Evolutionary conservation across 148 eudicot genomes (phyloP).

Genomic region (Nepenthes gracilis): DNA sequence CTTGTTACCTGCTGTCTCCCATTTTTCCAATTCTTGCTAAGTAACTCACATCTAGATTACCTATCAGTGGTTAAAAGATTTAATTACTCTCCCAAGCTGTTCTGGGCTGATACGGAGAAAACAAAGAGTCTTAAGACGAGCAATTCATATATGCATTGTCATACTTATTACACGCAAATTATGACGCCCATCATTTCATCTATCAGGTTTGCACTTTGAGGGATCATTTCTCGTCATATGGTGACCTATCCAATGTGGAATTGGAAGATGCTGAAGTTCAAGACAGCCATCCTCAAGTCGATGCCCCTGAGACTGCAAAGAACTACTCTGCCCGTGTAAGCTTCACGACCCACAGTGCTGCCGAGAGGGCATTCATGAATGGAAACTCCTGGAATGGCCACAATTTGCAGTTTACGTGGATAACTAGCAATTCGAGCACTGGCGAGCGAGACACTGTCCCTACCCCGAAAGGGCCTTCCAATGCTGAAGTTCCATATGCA

Average conservation of each 20-base stretch:
- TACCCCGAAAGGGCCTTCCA: constrained; percentile 28
- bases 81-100: no score
- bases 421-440: constrained; percentile 24
- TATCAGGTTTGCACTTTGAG: constrained; percentile 53
- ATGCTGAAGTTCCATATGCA: constrained; percentile 14
- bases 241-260: constrained; percentile 49
- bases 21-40: no score
- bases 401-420: constrained; percentile 56
- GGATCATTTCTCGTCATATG: constrained; percentile 58
- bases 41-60: no score
- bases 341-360: constrained; percentile 57
- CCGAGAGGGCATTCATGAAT: constrained; percentile 66
- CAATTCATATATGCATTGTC: no score
- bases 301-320: constrained; percentile 21
- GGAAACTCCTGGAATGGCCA: constrained; percentile 71
- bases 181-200: constrained; percentile 1
- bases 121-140: no score
- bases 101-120: no score
- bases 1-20: no score
- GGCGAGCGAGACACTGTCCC: constrained; percentile 30
- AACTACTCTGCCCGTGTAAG: constrained; percentile 40
- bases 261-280: constrained; percentile 35
- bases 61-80: no score
- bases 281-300: constrained; percentile 11
- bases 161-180: not conserved